Evolutionary conservation across 2,329 filamentous ascomycete genomes (phyloP), one percentile per base, ranked within the genome.

Genomic region (Colletotrichum viniferum): DNA sequence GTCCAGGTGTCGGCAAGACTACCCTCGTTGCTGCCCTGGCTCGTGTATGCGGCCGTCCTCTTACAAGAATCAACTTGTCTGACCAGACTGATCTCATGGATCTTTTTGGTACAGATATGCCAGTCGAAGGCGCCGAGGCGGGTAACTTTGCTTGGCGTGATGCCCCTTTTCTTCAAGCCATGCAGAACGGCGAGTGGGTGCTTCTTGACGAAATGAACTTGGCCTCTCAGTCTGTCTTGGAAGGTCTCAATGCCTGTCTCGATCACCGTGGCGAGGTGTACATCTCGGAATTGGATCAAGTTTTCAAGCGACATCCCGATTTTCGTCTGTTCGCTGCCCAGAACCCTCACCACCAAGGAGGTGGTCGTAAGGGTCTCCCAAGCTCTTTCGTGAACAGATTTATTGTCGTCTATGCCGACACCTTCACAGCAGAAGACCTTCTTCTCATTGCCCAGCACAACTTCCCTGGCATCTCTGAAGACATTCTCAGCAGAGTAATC

Each of bases 81-180:
- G 97, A 99, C 79, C 97, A 99, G 85, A 99, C 97, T 0, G 97
- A 99, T 84, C 87, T 99, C 65, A 98, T 98, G 90, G 97, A 99
- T 82, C 88, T 99, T 1, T 99, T 99, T 82, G 97, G 97, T 74
- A 98, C 96, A 0, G 97, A 99, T 86, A 95, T 98, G 9, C 97
- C 97, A 0, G 93, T 98, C 5, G 97, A 98, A 85, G 96, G 96
- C n/a, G 95, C 94, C 1, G 92, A 94, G 80, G 94, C 96, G 9
- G 97, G 97, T 2, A 94, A 95, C 75, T 99, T 99, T 81, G 94
- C 95, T 2, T 99, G 97, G 97, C 92, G 96, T 79, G 96, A 99
- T 83, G 97, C 96, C 0, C 96, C 97, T 1, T 98, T 99, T 82
- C 87, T 99, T 24, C 94, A 95, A 82, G 97, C 97, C 0, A 98